Conservation (phyloP, 2,329 filamentous ascomycete genomes). For the Exserohilum turcica region DNA sequence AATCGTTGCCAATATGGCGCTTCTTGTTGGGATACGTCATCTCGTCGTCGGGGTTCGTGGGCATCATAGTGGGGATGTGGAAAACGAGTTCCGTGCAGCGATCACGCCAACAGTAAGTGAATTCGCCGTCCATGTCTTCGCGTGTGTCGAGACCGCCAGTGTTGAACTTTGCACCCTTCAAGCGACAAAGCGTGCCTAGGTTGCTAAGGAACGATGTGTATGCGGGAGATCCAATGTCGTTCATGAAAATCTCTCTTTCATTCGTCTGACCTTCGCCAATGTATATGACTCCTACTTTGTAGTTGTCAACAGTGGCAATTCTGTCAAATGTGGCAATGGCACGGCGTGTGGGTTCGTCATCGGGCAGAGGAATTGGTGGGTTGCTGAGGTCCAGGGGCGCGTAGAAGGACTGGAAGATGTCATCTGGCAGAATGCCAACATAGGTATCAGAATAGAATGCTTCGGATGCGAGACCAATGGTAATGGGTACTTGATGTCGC, state of each 20-base stretch:
- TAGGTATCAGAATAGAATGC: slow-evolving; percentile 56
- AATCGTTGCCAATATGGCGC: slow-evolving; percentile 94
- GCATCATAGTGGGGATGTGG: slow-evolving; percentile 97
- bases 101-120: slow-evolving; percentile 93
- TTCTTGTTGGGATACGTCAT: slow-evolving; percentile 81
- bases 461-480: slow-evolving; percentile 47
- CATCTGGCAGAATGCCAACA: slow-evolving; percentile 71
- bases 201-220: slow-evolving; percentile 84
- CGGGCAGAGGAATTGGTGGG: slow-evolving; percentile 76
- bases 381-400: slow-evolving; percentile 55
- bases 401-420: slow-evolving; percentile 72
- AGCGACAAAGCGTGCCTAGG: slow-evolving; percentile 78
- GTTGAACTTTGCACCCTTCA: slow-evolving; percentile 87
- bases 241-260: slow-evolving; percentile 84
- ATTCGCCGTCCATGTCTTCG: slow-evolving; percentile 80
- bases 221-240: slow-evolving; percentile 82
- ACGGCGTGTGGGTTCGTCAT: slow-evolving; percentile 71
- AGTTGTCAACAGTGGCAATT: slow-evolving; percentile 87
- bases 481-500: slow-evolving; percentile 50
- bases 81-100: slow-evolving; percentile 94
- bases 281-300: slow-evolving; percentile 95
- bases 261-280: slow-evolving; percentile 83
- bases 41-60: slow-evolving; percentile 78
- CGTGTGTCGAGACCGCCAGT: slow-evolving; percentile 86
- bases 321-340: slow-evolving; percentile 83